phyloP scores from a whole-genome alignment of 345 rosid genomes.

The Lepidium didymum region DNA sequence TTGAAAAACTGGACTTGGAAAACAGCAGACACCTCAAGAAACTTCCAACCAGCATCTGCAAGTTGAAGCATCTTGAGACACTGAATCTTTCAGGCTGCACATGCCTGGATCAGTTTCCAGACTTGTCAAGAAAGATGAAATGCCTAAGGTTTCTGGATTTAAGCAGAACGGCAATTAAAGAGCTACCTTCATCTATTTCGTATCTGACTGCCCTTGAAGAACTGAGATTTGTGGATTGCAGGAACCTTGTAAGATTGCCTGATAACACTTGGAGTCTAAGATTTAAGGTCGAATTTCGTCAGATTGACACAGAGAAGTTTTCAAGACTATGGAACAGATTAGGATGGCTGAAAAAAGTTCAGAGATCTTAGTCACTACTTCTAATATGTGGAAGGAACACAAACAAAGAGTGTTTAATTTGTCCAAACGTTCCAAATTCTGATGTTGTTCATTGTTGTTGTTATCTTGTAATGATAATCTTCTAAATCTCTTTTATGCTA shows the following conservation, averaged over 20 bases:
- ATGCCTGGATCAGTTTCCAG: slow-evolving; percentile 4
- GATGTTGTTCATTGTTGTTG: too few relatives aligned
- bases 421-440: too few relatives aligned
- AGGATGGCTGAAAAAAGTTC: slow-evolving; percentile 15
- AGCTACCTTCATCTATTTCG: background rate
- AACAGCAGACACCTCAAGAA: background rate
- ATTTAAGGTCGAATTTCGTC: slow-evolving; percentile 17
- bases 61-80: slow-evolving; percentile 23
- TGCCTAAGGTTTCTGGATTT: slow-evolving; percentile 16
- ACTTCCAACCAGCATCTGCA: slow-evolving; percentile 19
- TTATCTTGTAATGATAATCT: too few relatives aligned
- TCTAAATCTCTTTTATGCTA: too few relatives aligned
- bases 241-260: slow-evolving; percentile 10
- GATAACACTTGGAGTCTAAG: slow-evolving; percentile 13
- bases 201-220: slow-evolving; percentile 25
- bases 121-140: slow-evolving; percentile 20
- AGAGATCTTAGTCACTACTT: background rate
- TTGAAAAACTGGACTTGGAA: slow-evolving; percentile 23
- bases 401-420: background rate
- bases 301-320: slow-evolving; percentile 19
- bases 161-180: slow-evolving; percentile 9
- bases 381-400: background rate
- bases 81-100: slow-evolving; percentile 24
- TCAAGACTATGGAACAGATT: slow-evolving; percentile 17
- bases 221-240: background rate